Evolutionary conservation across 176 grass and related monocot species (phyloP), one percentile per base, ranked within the genome.

Genomic region (Carex scoparia): DNA sequence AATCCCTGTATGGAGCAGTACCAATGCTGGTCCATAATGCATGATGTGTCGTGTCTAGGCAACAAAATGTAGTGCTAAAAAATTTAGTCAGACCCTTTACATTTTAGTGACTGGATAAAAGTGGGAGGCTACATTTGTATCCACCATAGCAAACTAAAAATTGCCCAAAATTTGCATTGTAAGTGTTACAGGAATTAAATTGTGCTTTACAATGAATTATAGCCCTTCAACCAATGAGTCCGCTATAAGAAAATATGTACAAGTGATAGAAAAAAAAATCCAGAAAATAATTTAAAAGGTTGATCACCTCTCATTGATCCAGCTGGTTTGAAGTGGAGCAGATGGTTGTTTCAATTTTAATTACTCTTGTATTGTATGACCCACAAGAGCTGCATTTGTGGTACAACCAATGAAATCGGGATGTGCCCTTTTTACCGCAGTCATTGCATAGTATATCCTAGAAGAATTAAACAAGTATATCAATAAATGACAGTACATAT

Each of bases 381-480:
- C 93, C 90, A 83, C 97, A 99, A 11, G 63, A 87, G 38, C 87
- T 40, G 65, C 97, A 99, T 86, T 99, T 99, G 61, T 99, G 97
- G 84, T 99, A 99, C 33, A 99, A 86, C 97, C 97, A 99, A 56
- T 99, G 97, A 88, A 99, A 99, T 53, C 80, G 85, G 86, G 90
- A 89, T 64, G 60, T 88, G 64, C 97, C 91, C 82, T 92, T 99
- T 66, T 72, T 99, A 78, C 89, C 88, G 74, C 97, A 99, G 86
- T 99, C 97, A 56, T 99, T 96, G 78, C 97, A 99, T 23, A 99
- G 88, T 86, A 94, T 91, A 86, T 94, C 97, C 97, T 99, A 19
- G 4, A 83, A 83, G 7, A 30, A 69, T 16, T 56, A 83, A 83
- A 69, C 7, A 16, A 57, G 9, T 54, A 56, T 58, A 56, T 58